Percentiles rank a stretch among this genome's conserved stretches.
Evolutionary conservation across 164 flowering plant species (phyloP).

Genomic region (Vitis cinerea): DNA sequence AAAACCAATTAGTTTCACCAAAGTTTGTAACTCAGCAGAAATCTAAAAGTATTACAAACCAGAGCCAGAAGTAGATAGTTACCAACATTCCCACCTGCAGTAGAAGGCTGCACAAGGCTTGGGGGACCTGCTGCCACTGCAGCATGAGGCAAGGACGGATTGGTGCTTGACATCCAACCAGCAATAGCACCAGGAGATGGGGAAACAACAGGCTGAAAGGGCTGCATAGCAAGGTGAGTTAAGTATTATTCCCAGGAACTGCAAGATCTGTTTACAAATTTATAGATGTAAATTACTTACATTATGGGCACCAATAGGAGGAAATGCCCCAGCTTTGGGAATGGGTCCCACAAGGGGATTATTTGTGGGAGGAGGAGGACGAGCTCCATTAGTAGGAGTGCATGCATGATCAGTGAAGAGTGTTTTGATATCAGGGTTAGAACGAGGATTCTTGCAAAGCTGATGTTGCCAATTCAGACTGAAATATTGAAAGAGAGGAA

Average conservation of each 20-base stretch:
- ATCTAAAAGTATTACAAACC: background rate
- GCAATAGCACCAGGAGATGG: conserved; percentile 63
- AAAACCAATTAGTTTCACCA: background rate
- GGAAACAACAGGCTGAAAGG: conserved; percentile 66
- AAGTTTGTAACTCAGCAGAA: too few species aligned
- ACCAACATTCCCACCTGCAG: conserved; percentile 32
- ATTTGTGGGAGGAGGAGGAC: conserved; percentile 51
- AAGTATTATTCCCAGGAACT: background rate
- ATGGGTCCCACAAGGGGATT: conserved; percentile 50
- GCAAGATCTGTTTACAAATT: background rate
- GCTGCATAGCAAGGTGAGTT: conserved; percentile 33
- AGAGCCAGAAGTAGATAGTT: background rate
- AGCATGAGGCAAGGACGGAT: conserved; percentile 52
- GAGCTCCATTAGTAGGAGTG: conserved; percentile 49
- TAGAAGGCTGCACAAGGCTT: conserved; percentile 52
- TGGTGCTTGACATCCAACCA: conserved; percentile 61
- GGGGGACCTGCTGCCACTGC: conserved; percentile 59
- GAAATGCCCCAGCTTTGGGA: conserved; percentile 58
- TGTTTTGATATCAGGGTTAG: conserved; percentile 72
- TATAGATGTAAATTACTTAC: conserved; percentile 31
- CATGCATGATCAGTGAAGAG: conserved; percentile 69
- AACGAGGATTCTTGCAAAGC: conserved; percentile 69
- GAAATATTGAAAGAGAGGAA: conserved; percentile 23
- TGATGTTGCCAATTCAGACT: conserved; percentile 87
- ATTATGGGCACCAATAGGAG: conserved; percentile 62